Percentiles rank a stretch among this genome's conserved stretches.
phyloP scores from a whole-genome alignment of 75 land plant genomes.

The Isoetes taiwanensis region DNA sequence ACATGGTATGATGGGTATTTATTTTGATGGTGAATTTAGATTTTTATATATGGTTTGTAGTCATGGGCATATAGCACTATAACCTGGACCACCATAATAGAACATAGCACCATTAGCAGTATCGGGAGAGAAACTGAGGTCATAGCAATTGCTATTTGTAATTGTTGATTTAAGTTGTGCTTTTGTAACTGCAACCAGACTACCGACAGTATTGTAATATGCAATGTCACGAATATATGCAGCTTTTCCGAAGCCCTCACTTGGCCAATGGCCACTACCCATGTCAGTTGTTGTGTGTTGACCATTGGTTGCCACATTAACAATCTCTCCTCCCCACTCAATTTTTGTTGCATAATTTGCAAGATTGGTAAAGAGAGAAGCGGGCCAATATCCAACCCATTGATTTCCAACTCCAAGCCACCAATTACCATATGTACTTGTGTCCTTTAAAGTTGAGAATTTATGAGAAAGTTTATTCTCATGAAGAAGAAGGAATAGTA shows the following conservation, averaged over 20 bases:
- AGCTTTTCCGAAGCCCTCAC: not conserved
- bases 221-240: too few species aligned
- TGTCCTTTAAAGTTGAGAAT: too few species aligned
- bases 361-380: not conserved
- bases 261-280: not conserved
- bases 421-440: too few species aligned
- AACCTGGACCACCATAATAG: slow-evolving; percentile 77
- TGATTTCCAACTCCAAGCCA: not conserved
- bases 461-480: too few species aligned
- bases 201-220: too few species aligned
- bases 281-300: not conserved
- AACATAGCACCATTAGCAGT: slow-evolving; percentile 52
- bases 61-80: slow-evolving; percentile 35
- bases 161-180: too few species aligned
- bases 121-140: slow-evolving; percentile 38
- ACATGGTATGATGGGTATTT: too few species aligned
- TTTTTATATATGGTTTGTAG: too few species aligned
- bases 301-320: not conserved
- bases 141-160: slow-evolving; percentile 56
- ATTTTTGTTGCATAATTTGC: not conserved
- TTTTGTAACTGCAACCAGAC: too few species aligned
- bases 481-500: too few species aligned
- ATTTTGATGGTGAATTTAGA: too few species aligned
- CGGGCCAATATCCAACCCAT: slow-evolving; percentile 1
- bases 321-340: not conserved